Base-by-base conservation (phyloP, 352 stramenopile genomes). In the Phytophthora megakarya region DNA sequence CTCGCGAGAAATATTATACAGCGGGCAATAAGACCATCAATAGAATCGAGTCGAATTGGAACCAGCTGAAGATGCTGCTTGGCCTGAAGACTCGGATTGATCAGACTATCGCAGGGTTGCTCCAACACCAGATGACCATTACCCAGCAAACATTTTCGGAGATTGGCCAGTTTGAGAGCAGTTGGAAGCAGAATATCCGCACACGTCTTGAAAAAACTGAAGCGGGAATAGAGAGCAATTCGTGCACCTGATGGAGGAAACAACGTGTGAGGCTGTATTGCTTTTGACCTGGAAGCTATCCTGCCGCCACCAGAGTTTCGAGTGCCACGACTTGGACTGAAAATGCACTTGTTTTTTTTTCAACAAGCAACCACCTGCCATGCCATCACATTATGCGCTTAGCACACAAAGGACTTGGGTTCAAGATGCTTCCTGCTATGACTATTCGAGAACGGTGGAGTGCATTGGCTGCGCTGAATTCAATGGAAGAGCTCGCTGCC, bases 31-130 rank as follows among this genome's bases (percentile, higher is more conserved):
- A 38, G 0, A 70, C 61, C 0, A 67, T 55, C 6, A 74, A 70
- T 19, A 35, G 55, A 0, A 65, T 67, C 2, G 66, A 74, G 28
- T 60, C 54, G 1, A 74, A 73, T 8, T 70, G 60, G 54, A 62
- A 67, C 8, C 54, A 70, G 19, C 5, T 73, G 0, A 73, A 73
- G 39, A 38, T 63, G 35, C 26, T 66, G 6, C 15, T 67, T 0
- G 42, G 50, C 4, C 21, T 38, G 1, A 61, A 61, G 1, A 54
- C 60, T 1, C 33, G 45, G 22, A 67, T 69, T 5, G 62, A 64
- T 21, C 70, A 53, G 12, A 67, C 49, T 0, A 46, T 70, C 22
- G 44, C 51, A 5, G 48, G 53, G 3, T 13, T 72, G 13, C 12
- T 76, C 1, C 22, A 49, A 23, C 44, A 39, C 10, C 44, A 51